Percentiles rank a stretch among this genome's conserved stretches.
phyloP scores from a whole-genome alignment of 2,329 filamentous ascomycete species.

The Pseudogymnoascus sp. region DNA sequence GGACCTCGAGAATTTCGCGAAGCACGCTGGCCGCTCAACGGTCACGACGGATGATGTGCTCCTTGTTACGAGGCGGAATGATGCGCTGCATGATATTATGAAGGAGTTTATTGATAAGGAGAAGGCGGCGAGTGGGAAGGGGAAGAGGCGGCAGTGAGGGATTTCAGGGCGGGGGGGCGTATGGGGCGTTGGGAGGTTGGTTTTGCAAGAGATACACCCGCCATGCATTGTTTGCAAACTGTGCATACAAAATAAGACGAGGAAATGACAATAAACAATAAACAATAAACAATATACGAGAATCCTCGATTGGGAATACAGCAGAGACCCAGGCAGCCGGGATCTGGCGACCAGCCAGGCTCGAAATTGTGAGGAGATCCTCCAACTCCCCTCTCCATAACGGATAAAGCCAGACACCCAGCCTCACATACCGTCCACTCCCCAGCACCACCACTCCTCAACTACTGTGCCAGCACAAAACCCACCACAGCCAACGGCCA shows the following conservation, averaged over 20 bases:
- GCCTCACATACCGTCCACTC: neutral
- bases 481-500: neutral
- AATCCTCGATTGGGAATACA: neutral
- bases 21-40: conserved; percentile 73
- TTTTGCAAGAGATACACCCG: neutral
- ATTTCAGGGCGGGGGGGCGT: neutral
- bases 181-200: neutral
- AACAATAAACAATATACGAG: neutral
- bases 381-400: neutral
- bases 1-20: conserved; percentile 60
- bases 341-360: neutral
- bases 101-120: conserved; percentile 58
- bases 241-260: neutral
- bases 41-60: conserved; percentile 83
- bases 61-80: conserved; percentile 78
- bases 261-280: no score
- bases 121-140: conserved; percentile 37
- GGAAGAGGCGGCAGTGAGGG: conserved; percentile 5
- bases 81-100: conserved; percentile 72
- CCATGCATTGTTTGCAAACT: neutral
- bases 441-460: no score
- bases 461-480: neutral
- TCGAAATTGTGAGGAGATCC: neutral
- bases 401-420: neutral
- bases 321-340: neutral